phyloP scores from a whole-genome alignment of 208 protist species.

The Novymonas esmeraldas region DNA sequence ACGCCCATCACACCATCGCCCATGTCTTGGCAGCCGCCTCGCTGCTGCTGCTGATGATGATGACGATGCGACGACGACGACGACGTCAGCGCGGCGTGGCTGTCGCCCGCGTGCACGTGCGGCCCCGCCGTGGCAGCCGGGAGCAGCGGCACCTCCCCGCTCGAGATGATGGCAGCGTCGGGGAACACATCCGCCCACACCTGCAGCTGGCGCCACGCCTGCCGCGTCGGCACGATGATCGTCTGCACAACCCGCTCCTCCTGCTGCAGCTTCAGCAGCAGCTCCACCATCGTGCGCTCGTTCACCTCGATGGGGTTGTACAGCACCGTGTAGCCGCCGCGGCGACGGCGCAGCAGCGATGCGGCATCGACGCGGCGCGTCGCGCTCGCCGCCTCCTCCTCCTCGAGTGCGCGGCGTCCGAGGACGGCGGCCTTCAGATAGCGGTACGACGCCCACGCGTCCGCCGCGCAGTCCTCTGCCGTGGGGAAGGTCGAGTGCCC shows the following conservation, averaged over 20 bases:
- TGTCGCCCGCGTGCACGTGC: not conserved
- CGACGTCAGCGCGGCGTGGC: not conserved
- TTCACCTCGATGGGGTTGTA: constrained; percentile 87
- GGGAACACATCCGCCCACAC: constrained; percentile 83
- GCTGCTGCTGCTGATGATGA: constrained; percentile 3
- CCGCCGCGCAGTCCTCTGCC: constrained; percentile 35
- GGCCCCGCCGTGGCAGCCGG: not conserved
- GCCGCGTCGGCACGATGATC: constrained; percentile 79
- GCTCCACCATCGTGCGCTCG: constrained; percentile 53
- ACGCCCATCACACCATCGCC: constrained; percentile 67
- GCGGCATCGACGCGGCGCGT: constrained; percentile 12
- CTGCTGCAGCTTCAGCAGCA: constrained; percentile 56
- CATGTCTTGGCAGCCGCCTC: constrained; percentile 63
- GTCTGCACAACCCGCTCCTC: constrained; percentile 72
- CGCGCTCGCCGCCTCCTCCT: constrained; percentile 11
- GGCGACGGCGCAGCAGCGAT: constrained; percentile 31
- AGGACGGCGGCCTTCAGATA: constrained; percentile 40
- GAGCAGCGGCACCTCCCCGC: constrained; percentile 31
- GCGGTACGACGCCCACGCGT: constrained; percentile 19
- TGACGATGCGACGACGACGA: not conserved
- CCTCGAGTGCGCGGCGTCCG: constrained; percentile 19
- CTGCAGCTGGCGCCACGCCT: constrained; percentile 64
- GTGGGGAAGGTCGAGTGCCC: constrained; percentile 45
- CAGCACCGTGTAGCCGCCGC: constrained; percentile 73
- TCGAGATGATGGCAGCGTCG: constrained; percentile 60